Evolutionary conservation across 768 basidiomycete genomes (phyloP), one percentile per base, ranked within the genome.

Genomic region (Mycena kentingensis): DNA sequence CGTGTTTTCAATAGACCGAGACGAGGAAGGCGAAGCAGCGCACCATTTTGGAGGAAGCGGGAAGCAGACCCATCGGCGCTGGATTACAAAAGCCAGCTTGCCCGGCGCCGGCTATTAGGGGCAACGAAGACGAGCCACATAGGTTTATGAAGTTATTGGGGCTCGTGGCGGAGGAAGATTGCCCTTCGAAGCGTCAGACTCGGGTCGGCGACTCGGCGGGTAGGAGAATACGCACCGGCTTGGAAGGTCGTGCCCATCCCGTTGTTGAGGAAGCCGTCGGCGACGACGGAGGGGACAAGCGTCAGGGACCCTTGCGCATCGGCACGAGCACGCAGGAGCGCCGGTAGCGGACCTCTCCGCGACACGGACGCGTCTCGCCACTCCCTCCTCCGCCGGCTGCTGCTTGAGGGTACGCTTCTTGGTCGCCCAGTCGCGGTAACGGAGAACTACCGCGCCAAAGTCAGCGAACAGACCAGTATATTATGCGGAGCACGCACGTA

Each of bases 141-240:
- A 72, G 77, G 70, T 80, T 80, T 71, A 80, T 79, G 67, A 77
- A 84, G 73, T 84, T 83, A 70, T 83, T 82, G 31, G 55, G 58
- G 26, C 77, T 78, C 4, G 78, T 80, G 15, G 72, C 57, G n/a
- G 76, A 77, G 2, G 73, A 60, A 15, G 71, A 72, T 62, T 80
- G 77, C 25, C 76, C 78, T 29, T n/a, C n/a, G n/a, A 63, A 55
- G 5, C 52, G 52, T 11, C 21, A 44, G 11, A 24, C 15, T 44
- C 12, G 26, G 42, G 10, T 6, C 13, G 6, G 10, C 10, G 21
- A 44, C 26, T 5, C 5, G 38, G 8, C 21, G 19, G 18, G 18
- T 44, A 6, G 18, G 11, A 13, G 19, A 8, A 7, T 15, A 24
- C 21, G 24, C 34, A 56, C 50, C 50, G 18, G 50, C 25, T 19